These are phyloP conservation scores for Iris pallida DNA, from an alignment of 116 monocot genomes.

Conservation along the genomic window DNA sequence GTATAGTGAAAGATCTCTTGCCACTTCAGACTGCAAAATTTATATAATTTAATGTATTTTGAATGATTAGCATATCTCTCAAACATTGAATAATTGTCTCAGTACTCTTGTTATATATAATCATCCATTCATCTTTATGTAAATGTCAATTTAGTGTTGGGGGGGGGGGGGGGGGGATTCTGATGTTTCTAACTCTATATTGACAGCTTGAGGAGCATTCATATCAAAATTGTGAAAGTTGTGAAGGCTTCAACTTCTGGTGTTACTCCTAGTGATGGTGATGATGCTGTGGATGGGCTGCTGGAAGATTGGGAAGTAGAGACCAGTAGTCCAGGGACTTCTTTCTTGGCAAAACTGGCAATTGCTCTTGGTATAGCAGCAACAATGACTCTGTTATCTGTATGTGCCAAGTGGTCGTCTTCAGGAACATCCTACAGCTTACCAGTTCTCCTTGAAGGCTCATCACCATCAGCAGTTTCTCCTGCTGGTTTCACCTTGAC, in stretches of 20 bases:
- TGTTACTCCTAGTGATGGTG: slow-evolving; percentile 25
- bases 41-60: no score
- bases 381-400: slow-evolving; percentile 41
- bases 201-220: slow-evolving; percentile 3
- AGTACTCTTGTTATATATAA: no score
- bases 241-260: slow-evolving; percentile 2
- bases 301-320: slow-evolving; percentile 23
- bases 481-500: slow-evolving; percentile 54
- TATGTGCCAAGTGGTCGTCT: slow-evolving; percentile 28
- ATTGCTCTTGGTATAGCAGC: slow-evolving; percentile 62
- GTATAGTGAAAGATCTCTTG: no score
- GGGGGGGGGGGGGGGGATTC: no score
- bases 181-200: slow-evolving; percentile 7
- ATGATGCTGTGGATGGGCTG: slow-evolving; percentile 18
- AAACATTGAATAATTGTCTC: no score
- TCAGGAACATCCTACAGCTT: slow-evolving; percentile 37
- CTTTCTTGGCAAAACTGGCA: slow-evolving; percentile 57
- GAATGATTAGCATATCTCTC: no score
- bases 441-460: slow-evolving; percentile 36
- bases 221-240: not conserved
- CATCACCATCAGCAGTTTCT: slow-evolving; percentile 28
- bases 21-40: no score
- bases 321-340: slow-evolving; percentile 15
- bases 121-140: no score
- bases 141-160: no score